phyloP scores from a whole-genome alignment of 2,329 filamentous ascomycete species.

The Colletotrichum noveboracense region DNA sequence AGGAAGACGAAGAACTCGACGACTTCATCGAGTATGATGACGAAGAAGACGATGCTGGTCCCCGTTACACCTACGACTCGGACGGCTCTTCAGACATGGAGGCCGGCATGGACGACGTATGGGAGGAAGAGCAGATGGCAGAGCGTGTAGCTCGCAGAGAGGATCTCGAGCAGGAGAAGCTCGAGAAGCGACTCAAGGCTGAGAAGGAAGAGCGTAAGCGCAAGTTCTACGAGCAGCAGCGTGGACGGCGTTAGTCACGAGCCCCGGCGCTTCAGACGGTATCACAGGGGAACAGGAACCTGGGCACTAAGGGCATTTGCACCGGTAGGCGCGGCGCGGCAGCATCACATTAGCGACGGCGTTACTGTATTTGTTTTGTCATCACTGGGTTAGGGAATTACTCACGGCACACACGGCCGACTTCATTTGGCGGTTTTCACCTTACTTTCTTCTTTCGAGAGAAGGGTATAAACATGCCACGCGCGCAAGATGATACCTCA shows the following conservation, averaged over 20 bases:
- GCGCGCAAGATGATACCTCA: conserved; percentile 3
- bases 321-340: conserved; percentile 10
- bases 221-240: conserved; percentile 34
- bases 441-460: not conserved
- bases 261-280: not conserved
- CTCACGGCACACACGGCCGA: not conserved
- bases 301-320: not conserved
- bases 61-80: conserved; percentile 61
- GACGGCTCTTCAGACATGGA: conserved; percentile 81
- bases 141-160: conserved; percentile 68
- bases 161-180: conserved; percentile 67
- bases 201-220: conserved; percentile 65
- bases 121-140: conserved; percentile 71
- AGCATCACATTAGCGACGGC: conserved; percentile 43
- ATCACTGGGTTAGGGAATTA: not conserved
- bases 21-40: conserved; percentile 68
- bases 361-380: conserved; percentile 29
- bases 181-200: conserved; percentile 65
- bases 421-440: not conserved
- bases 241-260: conserved; percentile 6
- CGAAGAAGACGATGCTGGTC: conserved; percentile 40
- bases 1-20: conserved; percentile 68
- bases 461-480: not conserved
- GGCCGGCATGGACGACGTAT: conserved; percentile 75
- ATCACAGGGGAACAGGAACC: not conserved